phyloP scores from a whole-genome alignment of 345 rosid genomes.

The Populus alba region DNA sequence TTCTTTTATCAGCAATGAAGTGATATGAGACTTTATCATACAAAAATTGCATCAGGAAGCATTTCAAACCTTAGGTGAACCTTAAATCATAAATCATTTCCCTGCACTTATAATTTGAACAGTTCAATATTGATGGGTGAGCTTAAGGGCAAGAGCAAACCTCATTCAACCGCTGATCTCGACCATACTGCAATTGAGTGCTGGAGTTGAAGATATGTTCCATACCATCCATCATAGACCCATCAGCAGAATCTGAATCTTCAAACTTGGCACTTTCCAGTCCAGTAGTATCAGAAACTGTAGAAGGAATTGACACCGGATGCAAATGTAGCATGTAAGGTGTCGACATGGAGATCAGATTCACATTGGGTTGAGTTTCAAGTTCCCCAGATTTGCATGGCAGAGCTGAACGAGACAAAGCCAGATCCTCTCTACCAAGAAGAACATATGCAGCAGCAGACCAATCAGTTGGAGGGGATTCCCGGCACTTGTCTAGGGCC shows the following conservation, averaged over 20 bases:
- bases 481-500: slow-evolving; percentile 91
- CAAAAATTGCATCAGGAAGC: not conserved
- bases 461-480: slow-evolving; percentile 93
- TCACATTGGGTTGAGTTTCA: slow-evolving; percentile 53
- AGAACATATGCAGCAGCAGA: slow-evolving; percentile 90
- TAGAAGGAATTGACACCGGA: slow-evolving; percentile 83
- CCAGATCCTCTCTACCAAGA: slow-evolving; percentile 93
- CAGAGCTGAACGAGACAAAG: slow-evolving; percentile 51
- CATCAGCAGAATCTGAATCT: slow-evolving; percentile 72
- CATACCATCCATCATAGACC: slow-evolving; percentile 88
- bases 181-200: slow-evolving; percentile 82
- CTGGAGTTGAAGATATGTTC: slow-evolving; percentile 89
- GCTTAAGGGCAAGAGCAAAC: slow-evolving; percentile 29
- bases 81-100: not conserved
- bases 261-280: slow-evolving; percentile 66
- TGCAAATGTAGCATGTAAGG: slow-evolving; percentile 96
- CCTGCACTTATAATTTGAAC: not conserved
- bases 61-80: not conserved
- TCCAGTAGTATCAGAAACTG: slow-evolving; percentile 64
- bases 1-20: too few relatives aligned
- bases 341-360: slow-evolving; percentile 71
- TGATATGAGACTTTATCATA: not conserved
- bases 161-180: slow-evolving; percentile 95
- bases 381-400: slow-evolving; percentile 54
- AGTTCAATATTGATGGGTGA: slow-evolving; percentile 5